phyloP scores from a whole-genome alignment of 352 stramenopile genomes.

The Globisporangium heterothallicum region DNA sequence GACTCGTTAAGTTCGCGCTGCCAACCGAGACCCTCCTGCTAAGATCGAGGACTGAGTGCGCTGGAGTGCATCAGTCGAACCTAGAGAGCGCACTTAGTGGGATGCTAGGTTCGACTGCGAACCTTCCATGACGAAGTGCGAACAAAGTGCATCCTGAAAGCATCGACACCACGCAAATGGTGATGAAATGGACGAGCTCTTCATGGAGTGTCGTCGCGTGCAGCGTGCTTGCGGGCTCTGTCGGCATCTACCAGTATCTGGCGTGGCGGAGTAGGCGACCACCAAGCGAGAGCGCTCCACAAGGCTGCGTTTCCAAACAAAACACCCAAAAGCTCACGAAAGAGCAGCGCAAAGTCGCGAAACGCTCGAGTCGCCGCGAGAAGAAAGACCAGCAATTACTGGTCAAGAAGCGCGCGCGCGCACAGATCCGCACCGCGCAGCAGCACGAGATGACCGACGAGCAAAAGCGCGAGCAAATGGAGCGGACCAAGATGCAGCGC shows the following conservation, averaged over 20 bases:
- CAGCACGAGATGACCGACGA: conserved; percentile 29
- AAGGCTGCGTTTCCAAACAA: conserved; percentile 7
- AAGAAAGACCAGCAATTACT: conserved; percentile 26
- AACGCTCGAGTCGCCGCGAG: conserved; percentile 18
- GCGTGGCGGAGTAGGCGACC: no score
- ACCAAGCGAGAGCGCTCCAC: conserved; percentile 15
- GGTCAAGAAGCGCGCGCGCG: conserved; percentile 20
- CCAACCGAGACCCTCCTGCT: no score
- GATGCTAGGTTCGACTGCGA: no score
- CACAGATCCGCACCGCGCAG: conserved; percentile 4
- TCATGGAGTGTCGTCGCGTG: neutral
- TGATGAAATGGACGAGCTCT: conserved; percentile 4
- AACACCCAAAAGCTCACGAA: conserved; percentile 1
- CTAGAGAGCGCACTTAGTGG: no score
- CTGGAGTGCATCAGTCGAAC: no score
- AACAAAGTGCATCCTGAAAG: no score
- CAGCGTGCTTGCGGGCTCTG: neutral
- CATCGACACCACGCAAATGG: no score
- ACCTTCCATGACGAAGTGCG: no score
- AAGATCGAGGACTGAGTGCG: no score
- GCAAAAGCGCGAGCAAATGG: conserved; percentile 40
- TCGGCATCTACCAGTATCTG: neutral
- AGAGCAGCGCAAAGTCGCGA: conserved; percentile 11
- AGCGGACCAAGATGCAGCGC: conserved; percentile 60
- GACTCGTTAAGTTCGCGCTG: no score